Conservation (phyloP, 2,329 filamentous ascomycete species). For the Paraconiothyrium brasiliense region DNA sequence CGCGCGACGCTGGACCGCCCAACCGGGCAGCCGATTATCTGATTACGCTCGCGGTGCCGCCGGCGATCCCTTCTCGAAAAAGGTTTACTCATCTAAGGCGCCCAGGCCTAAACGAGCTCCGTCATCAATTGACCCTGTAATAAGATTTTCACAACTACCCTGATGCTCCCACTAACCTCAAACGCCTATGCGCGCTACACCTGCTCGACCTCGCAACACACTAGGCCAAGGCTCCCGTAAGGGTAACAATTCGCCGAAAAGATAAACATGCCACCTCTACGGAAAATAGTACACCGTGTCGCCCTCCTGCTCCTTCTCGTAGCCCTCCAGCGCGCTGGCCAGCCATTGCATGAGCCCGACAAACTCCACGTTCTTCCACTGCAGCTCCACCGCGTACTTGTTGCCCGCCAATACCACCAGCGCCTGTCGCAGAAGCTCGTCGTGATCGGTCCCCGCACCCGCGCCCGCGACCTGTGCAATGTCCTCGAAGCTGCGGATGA, state of each 20-base stretch:
- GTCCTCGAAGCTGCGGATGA: conserved; percentile 43
- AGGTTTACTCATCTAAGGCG: conserved; percentile 14
- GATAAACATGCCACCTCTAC: conserved; percentile 19
- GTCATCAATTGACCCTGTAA: conserved; percentile 13
- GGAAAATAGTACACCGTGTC: conserved; percentile 39
- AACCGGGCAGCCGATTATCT: conserved; percentile 1
- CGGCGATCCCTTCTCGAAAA: not conserved
- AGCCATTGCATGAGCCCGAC: conserved; percentile 41
- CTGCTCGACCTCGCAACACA: conserved; percentile 14
- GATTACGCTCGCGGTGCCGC: not conserved
- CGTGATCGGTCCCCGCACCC: conserved; percentile 29
- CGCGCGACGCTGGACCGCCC: not conserved
- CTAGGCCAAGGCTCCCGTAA: not conserved
- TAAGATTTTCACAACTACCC: conserved; percentile 14
- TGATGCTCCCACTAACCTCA: conserved; percentile 4
- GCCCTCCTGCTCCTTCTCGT: conserved; percentile 41
- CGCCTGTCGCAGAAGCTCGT: conserved; percentile 46
- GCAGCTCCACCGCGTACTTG: conserved; percentile 43
- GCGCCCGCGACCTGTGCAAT: conserved; percentile 38
- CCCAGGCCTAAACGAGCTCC: conserved; percentile 15
- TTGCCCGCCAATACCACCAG: conserved; percentile 44
- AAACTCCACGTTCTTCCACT: conserved; percentile 44
- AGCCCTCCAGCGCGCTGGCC: conserved; percentile 37
- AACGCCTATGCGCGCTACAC: conserved; percentile 25
- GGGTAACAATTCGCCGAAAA: not conserved